A percentile compares a stretch with the other conserved stretches of the same genome.
Conservation (phyloP, 2,329 filamentous ascomycete genomes). For the Trichoderma oligosporum region DNA sequence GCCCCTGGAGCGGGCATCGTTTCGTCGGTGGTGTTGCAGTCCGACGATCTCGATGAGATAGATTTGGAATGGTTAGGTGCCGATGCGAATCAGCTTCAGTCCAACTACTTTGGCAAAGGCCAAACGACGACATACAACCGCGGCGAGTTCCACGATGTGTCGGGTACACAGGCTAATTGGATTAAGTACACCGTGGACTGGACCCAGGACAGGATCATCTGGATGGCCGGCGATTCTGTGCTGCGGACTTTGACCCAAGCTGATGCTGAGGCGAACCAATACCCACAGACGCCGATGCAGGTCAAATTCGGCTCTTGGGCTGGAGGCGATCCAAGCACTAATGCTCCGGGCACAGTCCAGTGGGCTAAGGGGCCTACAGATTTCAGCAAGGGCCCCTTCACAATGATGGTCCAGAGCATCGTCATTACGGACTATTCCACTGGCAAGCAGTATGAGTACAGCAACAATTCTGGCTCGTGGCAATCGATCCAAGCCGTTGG, state of each 20-base stretch:
- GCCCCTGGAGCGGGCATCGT: slow-evolving; percentile 90
- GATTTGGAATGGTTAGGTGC: slow-evolving; percentile 95
- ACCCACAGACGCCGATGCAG: slow-evolving; percentile 94
- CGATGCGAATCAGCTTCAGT: slow-evolving; percentile 74
- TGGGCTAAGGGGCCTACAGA: slow-evolving; percentile 88
- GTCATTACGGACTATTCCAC: slow-evolving; percentile 89
- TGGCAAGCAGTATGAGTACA: slow-evolving; percentile 78
- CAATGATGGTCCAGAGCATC: slow-evolving; percentile 76
- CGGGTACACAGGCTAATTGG: slow-evolving; percentile 68
- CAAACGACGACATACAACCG: slow-evolving; percentile 81
- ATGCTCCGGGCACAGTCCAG: slow-evolving; percentile 74
- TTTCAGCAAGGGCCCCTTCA: slow-evolving; percentile 78
- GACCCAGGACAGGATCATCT: slow-evolving; percentile 80
- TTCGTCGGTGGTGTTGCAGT: slow-evolving; percentile 85
- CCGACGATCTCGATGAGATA: slow-evolving; percentile 90
- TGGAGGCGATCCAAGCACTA: slow-evolving; percentile 73
- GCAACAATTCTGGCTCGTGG: slow-evolving; percentile 74
- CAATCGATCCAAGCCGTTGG: slow-evolving; percentile 76
- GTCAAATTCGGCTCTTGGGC: slow-evolving; percentile 90
- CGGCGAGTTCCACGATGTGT: slow-evolving; percentile 69
- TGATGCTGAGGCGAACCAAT: slow-evolving; percentile 69
- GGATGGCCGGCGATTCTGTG: slow-evolving; percentile 75
- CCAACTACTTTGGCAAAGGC: slow-evolving; percentile 96
- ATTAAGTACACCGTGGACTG: slow-evolving; percentile 91
- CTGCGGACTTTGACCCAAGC: slow-evolving; percentile 70